These are phyloP conservation scores for Hypoxylon sp. DNA, from an alignment of 2,329 filamentous ascomycete genomes.

Conservation along the genomic window DNA sequence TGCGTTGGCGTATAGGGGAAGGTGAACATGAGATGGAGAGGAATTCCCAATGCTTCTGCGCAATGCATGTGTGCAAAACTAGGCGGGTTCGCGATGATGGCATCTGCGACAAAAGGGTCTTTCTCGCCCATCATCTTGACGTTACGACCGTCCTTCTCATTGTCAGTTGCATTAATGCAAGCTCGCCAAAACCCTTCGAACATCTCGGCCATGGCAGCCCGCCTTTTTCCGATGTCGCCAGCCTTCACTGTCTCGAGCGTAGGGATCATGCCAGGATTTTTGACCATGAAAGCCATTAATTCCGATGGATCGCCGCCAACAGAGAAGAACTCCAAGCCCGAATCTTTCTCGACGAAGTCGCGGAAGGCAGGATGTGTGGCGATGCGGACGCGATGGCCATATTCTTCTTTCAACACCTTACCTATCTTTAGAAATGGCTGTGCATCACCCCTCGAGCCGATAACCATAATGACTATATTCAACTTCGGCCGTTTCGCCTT, in stretches of 20 bases:
- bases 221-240: slow-evolving; percentile 76
- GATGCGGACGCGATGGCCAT: slow-evolving; percentile 81
- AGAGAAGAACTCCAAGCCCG: slow-evolving; percentile 82
- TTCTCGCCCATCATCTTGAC: slow-evolving; percentile 74
- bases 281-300: slow-evolving; percentile 90
- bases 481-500: slow-evolving; percentile 62
- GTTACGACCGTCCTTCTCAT: slow-evolving; percentile 71
- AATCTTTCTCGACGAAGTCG: slow-evolving; percentile 79
- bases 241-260: slow-evolving; percentile 77
- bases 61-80: slow-evolving; percentile 84
- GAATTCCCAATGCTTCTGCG: slow-evolving; percentile 81
- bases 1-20: slow-evolving; percentile 83
- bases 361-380: slow-evolving; percentile 84
- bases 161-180: slow-evolving; percentile 79
- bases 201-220: slow-evolving; percentile 82
- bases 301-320: slow-evolving; percentile 84
- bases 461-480: slow-evolving; percentile 87
- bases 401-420: slow-evolving; percentile 76
- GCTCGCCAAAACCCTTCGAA: slow-evolving; percentile 86
- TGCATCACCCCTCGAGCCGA: slow-evolving; percentile 82
- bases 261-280: slow-evolving; percentile 83
- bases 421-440: slow-evolving; percentile 84
- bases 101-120: slow-evolving; percentile 75
- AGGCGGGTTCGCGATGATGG: slow-evolving; percentile 88
- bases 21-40: slow-evolving; percentile 89